A percentile compares a stretch with the other conserved stretches of the same genome.
These are phyloP conservation scores for Cladosporium sp. DNA, from an alignment of 2,329 filamentous ascomycete genomes.

Conservation along the genomic window DNA sequence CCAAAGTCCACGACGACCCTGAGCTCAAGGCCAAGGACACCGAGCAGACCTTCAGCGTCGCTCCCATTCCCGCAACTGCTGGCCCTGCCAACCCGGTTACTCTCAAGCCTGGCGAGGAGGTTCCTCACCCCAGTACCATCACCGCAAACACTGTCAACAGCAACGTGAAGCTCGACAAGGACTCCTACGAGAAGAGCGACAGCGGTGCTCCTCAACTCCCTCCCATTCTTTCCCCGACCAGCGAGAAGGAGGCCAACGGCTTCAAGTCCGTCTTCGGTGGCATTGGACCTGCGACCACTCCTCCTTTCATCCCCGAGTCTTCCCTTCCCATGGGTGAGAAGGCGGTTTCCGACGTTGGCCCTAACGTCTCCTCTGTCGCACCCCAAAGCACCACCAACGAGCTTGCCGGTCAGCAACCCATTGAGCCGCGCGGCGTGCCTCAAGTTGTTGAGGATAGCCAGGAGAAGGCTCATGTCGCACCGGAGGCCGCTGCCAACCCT, in stretches of 20 bases:
- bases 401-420: slow-evolving; percentile 43
- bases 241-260: slow-evolving; percentile 36
- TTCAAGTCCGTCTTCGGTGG: slow-evolving; percentile 42
- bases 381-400: slow-evolving; percentile 43
- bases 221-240: slow-evolving; percentile 43
- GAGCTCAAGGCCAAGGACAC: slow-evolving; percentile 38
- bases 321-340: slow-evolving; percentile 63
- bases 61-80: slow-evolving; percentile 55
- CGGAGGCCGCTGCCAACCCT: slow-evolving; percentile 63
- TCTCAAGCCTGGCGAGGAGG: slow-evolving; percentile 73
- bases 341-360: slow-evolving; percentile 31
- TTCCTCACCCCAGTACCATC: slow-evolving; percentile 64
- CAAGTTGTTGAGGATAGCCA: slow-evolving; percentile 68
- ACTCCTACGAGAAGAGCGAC: slow-evolving; percentile 80
- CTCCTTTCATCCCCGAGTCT: slow-evolving; percentile 74
- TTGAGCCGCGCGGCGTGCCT: slow-evolving; percentile 49
- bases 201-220: slow-evolving; percentile 45
- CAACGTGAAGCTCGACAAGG: slow-evolving; percentile 65
- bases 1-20: slow-evolving; percentile 63
- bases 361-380: slow-evolving; percentile 40
- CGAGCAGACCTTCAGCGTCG: slow-evolving; percentile 44
- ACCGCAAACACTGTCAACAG: slow-evolving; percentile 68
- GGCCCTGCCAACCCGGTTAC: slow-evolving; percentile 72
- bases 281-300: slow-evolving; percentile 46
- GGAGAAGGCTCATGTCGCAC: slow-evolving; percentile 55